Evolutionary conservation across 2,329 filamentous ascomycete species (phyloP), one percentile per base, ranked within the genome.

Genomic region (Hypoxylon sp.): DNA sequence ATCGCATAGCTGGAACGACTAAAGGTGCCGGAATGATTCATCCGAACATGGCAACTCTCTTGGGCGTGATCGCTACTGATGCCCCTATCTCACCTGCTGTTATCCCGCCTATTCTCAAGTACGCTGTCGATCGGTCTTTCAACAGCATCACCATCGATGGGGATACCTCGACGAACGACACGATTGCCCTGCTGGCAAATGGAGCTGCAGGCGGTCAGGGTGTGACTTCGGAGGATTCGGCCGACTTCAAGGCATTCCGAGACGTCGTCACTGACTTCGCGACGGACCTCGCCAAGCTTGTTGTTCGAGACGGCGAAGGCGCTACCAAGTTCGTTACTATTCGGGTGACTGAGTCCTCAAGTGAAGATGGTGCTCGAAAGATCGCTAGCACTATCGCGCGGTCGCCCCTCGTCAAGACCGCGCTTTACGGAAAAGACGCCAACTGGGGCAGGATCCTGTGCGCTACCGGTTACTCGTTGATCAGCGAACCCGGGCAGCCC

Each of bases 11-110:
- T 11, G 96, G 96, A 74, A 97, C 97, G 89, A 97, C 95, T 76
- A 99, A 99, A 83, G 96, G 96, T 63, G 96, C 96, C 4, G 96
- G 96, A 76, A 99, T 99, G 96, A 97, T 99, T 79, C 94, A 98
- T 78, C 96, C 96, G 51, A 98, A 99, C 84, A 97, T 99, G 94
- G 96, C 94, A 30, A 99, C 96, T 0, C 87, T 98, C 34, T 89
- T 99, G 36, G 94, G 93, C 59, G 91, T 98, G 67, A 87, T 98
- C 75, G 94, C 93, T 75, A 99, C 96, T 13, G 96, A 99, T 75
- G 95, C 91, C 0, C 92, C 94, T 30, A 88, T 98, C 75, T 85
- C 89, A 0, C 85, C 92, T 2, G 77, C 81, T 0, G 86, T 91
- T 9, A 87, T 98, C 65, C 88, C 90, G 52, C 80, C 85, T 0